Conservation (phyloP, 495 filamentous ascomycete genomes). For the Penicillium paxilli region DNA sequence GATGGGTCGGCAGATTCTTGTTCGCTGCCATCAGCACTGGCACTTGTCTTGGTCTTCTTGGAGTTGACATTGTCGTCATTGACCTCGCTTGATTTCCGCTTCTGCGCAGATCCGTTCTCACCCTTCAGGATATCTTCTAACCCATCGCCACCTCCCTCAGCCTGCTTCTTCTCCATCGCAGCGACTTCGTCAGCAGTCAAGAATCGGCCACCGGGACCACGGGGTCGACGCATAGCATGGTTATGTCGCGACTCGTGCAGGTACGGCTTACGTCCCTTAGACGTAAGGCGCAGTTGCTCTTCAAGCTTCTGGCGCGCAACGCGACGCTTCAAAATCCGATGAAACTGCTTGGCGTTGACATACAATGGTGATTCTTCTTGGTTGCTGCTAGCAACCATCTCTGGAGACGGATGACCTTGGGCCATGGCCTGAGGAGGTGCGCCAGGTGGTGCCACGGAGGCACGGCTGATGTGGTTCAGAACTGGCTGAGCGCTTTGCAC, state of each 20-base stretch:
- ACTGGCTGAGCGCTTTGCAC: constrained; percentile 46
- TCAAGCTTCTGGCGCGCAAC: constrained; percentile 93
- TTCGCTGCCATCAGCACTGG: constrained; percentile 50
- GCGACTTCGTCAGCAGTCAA: constrained; percentile 97
- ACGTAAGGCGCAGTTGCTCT: constrained; percentile 85
- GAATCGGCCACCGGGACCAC: constrained; percentile 95
- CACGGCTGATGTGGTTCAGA: constrained; percentile 50
- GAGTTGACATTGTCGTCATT: constrained; percentile 41
- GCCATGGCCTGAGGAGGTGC: constrained; percentile 50
- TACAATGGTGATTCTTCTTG: constrained; percentile 93
- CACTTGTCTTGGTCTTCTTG: constrained; percentile 51
- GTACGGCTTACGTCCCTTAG: constrained; percentile 95
- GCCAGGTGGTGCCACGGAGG: constrained; percentile 48
- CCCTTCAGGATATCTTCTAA: constrained; percentile 29
- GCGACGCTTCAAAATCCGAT: constrained; percentile 90
- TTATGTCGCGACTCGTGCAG: constrained; percentile 99
- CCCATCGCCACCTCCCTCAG: constrained; percentile 27
- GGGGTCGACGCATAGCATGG: constrained; percentile 94
- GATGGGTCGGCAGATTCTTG: constrained; percentile 47
- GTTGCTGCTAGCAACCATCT: constrained; percentile 67
- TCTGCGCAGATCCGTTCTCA: constrained; percentile 40
- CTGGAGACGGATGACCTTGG: constrained; percentile 77
- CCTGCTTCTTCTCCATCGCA: constrained; percentile 68
- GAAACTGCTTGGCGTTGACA: constrained; percentile 98
- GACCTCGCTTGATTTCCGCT: constrained; percentile 52